Evolutionary conservation across 1,139 yeast species (phyloP).

Genomic region (Kurtzmaniella quercitrusa): DNA sequence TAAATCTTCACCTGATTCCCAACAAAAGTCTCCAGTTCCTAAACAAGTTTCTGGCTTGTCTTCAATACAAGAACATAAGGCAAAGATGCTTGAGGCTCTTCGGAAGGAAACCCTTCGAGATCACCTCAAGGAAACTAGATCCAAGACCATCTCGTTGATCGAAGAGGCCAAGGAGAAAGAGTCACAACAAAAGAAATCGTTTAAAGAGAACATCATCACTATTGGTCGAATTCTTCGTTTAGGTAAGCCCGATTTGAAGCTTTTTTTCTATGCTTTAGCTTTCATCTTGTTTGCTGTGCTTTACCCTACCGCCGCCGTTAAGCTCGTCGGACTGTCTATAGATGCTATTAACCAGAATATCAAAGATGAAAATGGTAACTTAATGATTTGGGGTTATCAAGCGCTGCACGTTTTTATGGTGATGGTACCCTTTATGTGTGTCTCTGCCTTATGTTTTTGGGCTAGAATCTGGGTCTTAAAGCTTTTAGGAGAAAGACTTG

Average conservation of each 20-base stretch:
- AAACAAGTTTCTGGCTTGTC: not conserved
- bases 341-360: conserved; percentile 39
- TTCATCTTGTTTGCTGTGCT: conserved; percentile 45
- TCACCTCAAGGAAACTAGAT: conserved; percentile 28
- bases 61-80: conserved; percentile 2
- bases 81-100: conserved; percentile 9
- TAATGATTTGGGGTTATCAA: conserved; percentile 45
- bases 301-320: conserved; percentile 45
- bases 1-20: not conserved
- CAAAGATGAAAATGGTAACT: conserved; percentile 37
- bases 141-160: conserved; percentile 24
- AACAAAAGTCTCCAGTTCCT: not conserved
- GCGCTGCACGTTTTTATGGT: conserved; percentile 38
- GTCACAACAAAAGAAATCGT: conserved; percentile 22
- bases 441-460: conserved; percentile 47
- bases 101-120: conserved; percentile 20
- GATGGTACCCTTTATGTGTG: conserved; percentile 46
- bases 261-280: conserved; percentile 38
- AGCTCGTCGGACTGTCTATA: conserved; percentile 44
- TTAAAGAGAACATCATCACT: conserved; percentile 33
- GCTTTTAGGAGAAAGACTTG: conserved; percentile 39
- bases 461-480: conserved; percentile 48
- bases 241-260: conserved; percentile 39
- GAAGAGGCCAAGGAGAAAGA: conserved; percentile 33
- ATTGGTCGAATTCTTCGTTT: conserved; percentile 34